Evolutionary conservation across 2,329 filamentous ascomycete genomes (phyloP).

Genomic region (Drechslerella dactyloides): DNA sequence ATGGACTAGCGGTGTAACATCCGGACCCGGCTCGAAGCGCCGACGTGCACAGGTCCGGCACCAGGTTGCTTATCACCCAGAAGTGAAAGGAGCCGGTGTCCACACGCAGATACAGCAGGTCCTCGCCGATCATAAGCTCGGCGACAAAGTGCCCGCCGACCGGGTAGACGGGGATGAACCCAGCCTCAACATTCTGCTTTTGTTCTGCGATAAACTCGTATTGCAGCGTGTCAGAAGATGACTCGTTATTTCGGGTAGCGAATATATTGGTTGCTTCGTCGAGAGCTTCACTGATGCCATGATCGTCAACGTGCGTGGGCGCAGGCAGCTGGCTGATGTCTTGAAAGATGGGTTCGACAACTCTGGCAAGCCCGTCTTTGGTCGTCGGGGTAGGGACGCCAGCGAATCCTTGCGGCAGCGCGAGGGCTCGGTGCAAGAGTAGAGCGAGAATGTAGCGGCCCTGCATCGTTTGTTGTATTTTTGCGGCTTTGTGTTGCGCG

Average conservation of each 20-base stretch:
- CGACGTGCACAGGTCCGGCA: slow-evolving; percentile 14
- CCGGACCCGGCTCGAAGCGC: slow-evolving; percentile 14
- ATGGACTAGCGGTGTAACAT: slow-evolving; percentile 18
- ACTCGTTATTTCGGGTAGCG: too few species aligned
- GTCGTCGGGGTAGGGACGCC: slow-evolving; percentile 7
- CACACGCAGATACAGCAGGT: slow-evolving; percentile 20
- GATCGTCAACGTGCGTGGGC: slow-evolving; percentile 16
- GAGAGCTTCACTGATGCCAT: slow-evolving; percentile 19
- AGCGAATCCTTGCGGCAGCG: slow-evolving; percentile 30
- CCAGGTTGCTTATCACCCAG: slow-evolving; percentile 25
- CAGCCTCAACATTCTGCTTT: slow-evolving; percentile 10
- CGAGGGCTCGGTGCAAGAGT: neutral
- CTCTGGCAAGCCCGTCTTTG: slow-evolving; percentile 9
- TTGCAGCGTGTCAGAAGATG: too few species aligned
- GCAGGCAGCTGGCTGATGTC: too few species aligned
- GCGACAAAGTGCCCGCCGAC: slow-evolving; percentile 25
- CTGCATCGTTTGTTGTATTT: slow-evolving; percentile 32
- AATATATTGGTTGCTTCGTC: too few species aligned
- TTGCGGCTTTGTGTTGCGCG: slow-evolving; percentile 15
- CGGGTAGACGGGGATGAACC: slow-evolving; percentile 31
- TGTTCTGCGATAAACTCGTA: slow-evolving; percentile 25
- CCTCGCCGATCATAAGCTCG: slow-evolving; percentile 30
- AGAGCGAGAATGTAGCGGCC: neutral
- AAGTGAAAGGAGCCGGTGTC: slow-evolving; percentile 45
- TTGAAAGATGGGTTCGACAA: neutral